Evolutionary conservation across 2,329 filamentous ascomycete genomes (phyloP), one percentile per base, ranked within the genome.

Genomic region (Xylaria sp.): DNA sequence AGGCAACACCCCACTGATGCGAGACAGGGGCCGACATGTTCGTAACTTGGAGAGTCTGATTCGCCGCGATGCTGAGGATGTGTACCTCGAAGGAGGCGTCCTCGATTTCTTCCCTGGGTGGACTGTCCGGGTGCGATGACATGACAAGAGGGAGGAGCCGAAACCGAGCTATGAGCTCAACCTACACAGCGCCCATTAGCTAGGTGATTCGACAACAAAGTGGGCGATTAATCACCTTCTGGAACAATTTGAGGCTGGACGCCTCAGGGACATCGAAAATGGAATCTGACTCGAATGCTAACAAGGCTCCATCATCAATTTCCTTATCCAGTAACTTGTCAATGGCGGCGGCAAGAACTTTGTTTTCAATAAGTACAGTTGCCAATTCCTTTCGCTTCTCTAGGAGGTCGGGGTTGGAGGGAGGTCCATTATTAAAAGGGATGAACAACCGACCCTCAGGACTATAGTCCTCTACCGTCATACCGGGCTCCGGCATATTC

Each of bases 241-340:
- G 62, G 13, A 46, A 34, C 1, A 48, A 52, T 24, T 43, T 50
- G 37, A 62, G 51, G 5, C 4, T 21, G 8, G 39, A 51, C 21
- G 50, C 18, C 5, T 22, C n/a, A 21, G 43, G 42, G 4, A 39
- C 9, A 16, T 46, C 38, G 16, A 29, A 22, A 24, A 50, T 22
- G 5, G 45, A 49, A 8, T 44, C 19, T 17, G 39, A 40, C 9
- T 52, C 54, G 18, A 54, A 51, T 29, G 37, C 44, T 18, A 57
- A 48, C 3, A 56, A 55, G 13, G 42, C 52, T 11, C 47, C 38
- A 8, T 57, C 21, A 13, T 58, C 24, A 20, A 66, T 57, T 16
- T 65, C 54, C 4, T 44, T n/a, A 21, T 61, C 54, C 37, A 67
- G 16, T 11, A 62, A 9, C 7, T 47, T 17, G 18, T 56, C 21